Conservation (phyloP, 345 rosid genomes). For the Noccaea caerulescens region DNA sequence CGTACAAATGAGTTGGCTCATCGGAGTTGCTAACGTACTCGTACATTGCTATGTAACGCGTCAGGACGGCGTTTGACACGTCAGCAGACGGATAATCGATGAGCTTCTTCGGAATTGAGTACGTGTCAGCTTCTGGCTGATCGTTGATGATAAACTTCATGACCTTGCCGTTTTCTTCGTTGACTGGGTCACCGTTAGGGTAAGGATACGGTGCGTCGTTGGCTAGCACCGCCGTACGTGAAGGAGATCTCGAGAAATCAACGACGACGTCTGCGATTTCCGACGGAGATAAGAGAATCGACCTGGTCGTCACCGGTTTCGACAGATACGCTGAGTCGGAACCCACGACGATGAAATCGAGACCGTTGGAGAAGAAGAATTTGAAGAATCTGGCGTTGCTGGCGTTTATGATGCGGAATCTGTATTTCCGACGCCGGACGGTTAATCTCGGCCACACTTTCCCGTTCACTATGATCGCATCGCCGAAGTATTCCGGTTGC, state of each 20-base stretch:
- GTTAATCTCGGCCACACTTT: slow-evolving; percentile 81
- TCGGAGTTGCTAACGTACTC: slow-evolving; percentile 64
- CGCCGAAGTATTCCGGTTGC: slow-evolving; percentile 97
- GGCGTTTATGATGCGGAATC: slow-evolving; percentile 88
- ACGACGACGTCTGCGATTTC: slow-evolving; percentile 78
- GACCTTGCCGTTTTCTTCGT: slow-evolving; percentile 58
- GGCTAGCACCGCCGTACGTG: slow-evolving; percentile 55
- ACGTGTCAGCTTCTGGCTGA: slow-evolving; percentile 52
- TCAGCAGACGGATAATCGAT: slow-evolving; percentile 55
- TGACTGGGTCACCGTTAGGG: slow-evolving; percentile 73
- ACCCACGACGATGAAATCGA: slow-evolving; percentile 60
- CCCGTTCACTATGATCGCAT: slow-evolving; percentile 78
- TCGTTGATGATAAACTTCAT: slow-evolving; percentile 72
- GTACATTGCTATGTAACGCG: slow-evolving; percentile 75
- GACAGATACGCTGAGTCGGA: slow-evolving; percentile 70
- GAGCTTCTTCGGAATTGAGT: slow-evolving; percentile 52
- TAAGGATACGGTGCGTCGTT: slow-evolving; percentile 79
- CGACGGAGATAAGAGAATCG: slow-evolving; percentile 71
- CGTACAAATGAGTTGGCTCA: slow-evolving; percentile 81
- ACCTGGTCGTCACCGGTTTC: slow-evolving; percentile 50
- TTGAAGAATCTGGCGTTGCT: slow-evolving; percentile 84
- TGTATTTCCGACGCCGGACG: slow-evolving; percentile 82
- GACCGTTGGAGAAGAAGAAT: slow-evolving; percentile 74
- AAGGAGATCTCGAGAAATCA: slow-evolving; percentile 70
- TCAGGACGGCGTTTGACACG: slow-evolving; percentile 47